phyloP scores from a whole-genome alignment of 2,329 filamentous ascomycete genomes.

The Talaromyces sp. region DNA sequence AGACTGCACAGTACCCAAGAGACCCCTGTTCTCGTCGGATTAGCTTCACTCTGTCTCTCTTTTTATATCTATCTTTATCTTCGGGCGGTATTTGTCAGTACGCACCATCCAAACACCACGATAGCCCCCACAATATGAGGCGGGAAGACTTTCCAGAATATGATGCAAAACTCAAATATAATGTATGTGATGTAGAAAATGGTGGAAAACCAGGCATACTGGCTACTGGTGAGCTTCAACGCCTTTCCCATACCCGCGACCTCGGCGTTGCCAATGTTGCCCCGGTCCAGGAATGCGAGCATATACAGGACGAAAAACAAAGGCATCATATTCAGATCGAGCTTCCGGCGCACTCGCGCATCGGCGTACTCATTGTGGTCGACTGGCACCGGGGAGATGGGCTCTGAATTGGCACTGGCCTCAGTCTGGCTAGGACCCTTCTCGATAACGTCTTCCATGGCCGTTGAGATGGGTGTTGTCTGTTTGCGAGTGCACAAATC shows the following conservation, averaged over 20 bases:
- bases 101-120: neutral
- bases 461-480: neutral
- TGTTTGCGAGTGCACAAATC: neutral
- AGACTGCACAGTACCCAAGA: slow-evolving; percentile 13
- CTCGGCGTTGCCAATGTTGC: slow-evolving; percentile 50
- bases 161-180: slow-evolving; percentile 35
- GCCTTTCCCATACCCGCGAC: slow-evolving; percentile 50
- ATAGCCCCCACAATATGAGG: slow-evolving; percentile 37
- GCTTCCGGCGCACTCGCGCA: slow-evolving; percentile 28
- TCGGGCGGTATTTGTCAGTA: neutral
- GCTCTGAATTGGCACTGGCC: neutral
- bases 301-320: slow-evolving; percentile 35
- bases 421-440: neutral
- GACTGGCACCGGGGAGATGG: neutral
- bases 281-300: slow-evolving; percentile 45
- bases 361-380: neutral
- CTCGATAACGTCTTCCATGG: neutral
- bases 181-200: slow-evolving; percentile 48
- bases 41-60: slow-evolving; percentile 18
- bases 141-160: slow-evolving; percentile 39
- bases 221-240: slow-evolving; percentile 35
- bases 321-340: slow-evolving; percentile 30
- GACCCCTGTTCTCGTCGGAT: neutral
- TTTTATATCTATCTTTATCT: slow-evolving; percentile 43
- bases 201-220: slow-evolving; percentile 29